Percentiles rank a stretch among this genome's conserved stretches.
Evolutionary conservation across 176 grass and related monocot genomes (phyloP).

Genomic region (Oryza officinalis): DNA sequence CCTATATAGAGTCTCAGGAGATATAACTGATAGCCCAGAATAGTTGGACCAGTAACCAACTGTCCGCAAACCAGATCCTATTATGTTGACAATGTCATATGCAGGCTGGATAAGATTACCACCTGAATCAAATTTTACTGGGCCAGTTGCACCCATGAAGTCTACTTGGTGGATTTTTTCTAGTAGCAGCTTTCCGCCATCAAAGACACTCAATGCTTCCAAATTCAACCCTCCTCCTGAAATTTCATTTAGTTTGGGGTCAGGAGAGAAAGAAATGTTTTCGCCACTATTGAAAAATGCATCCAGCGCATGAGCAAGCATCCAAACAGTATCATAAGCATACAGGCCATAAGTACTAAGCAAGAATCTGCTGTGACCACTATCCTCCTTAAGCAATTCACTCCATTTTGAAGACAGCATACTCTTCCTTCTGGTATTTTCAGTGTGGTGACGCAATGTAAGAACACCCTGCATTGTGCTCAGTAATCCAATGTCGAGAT

Average conservation of each 20-base stretch:
- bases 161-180: slow-evolving; percentile 55
- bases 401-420: slow-evolving; percentile 58
- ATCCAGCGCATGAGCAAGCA: slow-evolving; percentile 82
- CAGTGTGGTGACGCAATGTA: slow-evolving; percentile 71
- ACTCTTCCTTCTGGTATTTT: slow-evolving; percentile 60
- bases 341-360: slow-evolving; percentile 72
- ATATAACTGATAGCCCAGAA: slow-evolving; percentile 67
- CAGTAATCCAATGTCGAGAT: slow-evolving; percentile 27
- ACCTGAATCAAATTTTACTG: slow-evolving; percentile 65
- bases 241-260: slow-evolving; percentile 54
- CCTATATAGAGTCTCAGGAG: slow-evolving; percentile 69
- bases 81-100: slow-evolving; percentile 82
- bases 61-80: slow-evolving; percentile 65
- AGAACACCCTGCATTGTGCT: slow-evolving; percentile 76
- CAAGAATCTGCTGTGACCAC: slow-evolving; percentile 19
- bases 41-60: slow-evolving; percentile 91
- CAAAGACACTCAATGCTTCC: slow-evolving; percentile 65
- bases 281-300: slow-evolving; percentile 64
- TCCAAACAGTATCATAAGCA: slow-evolving; percentile 85
- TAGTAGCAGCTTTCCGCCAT: slow-evolving; percentile 57
- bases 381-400: slow-evolving; percentile 47
- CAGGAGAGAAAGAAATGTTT: slow-evolving; percentile 72
- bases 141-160: slow-evolving; percentile 71
- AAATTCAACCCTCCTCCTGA: slow-evolving; percentile 52
- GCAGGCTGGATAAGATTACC: slow-evolving; percentile 66